Conservation (phyloP, 1,284 basidiomycete genomes). For the Chalciporus sp. region DNA sequence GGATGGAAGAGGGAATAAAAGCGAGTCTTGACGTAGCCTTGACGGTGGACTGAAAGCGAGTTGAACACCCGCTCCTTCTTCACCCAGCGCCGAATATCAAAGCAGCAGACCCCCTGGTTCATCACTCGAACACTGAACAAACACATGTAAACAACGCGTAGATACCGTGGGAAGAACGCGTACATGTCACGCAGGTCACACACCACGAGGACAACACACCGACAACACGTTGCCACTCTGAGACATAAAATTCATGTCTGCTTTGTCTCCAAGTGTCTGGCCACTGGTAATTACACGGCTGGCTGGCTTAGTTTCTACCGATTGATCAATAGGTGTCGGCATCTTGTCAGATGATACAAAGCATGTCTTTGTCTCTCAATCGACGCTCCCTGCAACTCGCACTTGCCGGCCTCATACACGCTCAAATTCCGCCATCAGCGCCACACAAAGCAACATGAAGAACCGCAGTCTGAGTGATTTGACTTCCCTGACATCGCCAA, state of each 20-base stretch:
- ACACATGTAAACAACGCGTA: conserved; percentile 40
- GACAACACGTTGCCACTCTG: conserved; percentile 21
- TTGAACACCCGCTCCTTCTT: conserved; percentile 9
- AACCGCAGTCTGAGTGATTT: too few relatives aligned
- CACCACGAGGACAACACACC: conserved; percentile 1
- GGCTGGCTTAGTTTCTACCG: too few relatives aligned
- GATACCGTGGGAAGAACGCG: conserved; percentile 30
- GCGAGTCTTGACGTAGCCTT: conserved; percentile 1
- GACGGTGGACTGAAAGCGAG: not conserved
- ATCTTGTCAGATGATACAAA: not conserved
- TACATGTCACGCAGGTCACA: conserved; percentile 12
- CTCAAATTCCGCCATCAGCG: too few relatives aligned
- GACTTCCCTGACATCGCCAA: not conserved
- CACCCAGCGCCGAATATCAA: conserved; percentile 4
- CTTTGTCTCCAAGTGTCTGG: too few relatives aligned
- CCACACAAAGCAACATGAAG: too few relatives aligned
- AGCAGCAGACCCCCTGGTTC: not conserved
- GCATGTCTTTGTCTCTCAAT: too few relatives aligned
- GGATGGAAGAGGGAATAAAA: not conserved
- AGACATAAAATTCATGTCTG: too few relatives aligned
- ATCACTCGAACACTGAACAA: conserved; percentile 36
- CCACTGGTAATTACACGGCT: too few relatives aligned
- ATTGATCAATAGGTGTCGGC: not conserved
- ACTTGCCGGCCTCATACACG: too few relatives aligned
- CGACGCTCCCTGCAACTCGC: too few relatives aligned